phyloP scores from a whole-genome alignment of 2,329 filamentous ascomycete genomes.

The Intubia oerlemansii region DNA sequence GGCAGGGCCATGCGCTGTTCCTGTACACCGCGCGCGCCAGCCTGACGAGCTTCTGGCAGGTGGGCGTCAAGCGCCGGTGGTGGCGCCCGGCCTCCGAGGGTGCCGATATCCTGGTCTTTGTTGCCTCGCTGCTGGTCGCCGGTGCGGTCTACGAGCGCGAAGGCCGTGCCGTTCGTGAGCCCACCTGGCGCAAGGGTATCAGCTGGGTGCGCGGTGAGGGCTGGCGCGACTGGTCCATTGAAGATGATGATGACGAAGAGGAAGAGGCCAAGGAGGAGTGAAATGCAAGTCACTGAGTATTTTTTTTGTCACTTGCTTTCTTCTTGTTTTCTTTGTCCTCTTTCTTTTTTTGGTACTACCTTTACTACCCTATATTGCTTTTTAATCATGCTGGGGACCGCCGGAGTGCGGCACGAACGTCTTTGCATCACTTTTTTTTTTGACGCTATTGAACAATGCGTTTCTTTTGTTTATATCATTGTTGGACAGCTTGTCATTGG shows the following conservation, averaged over 20 bases:
- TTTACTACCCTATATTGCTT: no score
- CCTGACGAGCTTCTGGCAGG: slow-evolving; percentile 74
- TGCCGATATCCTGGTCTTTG: slow-evolving; percentile 71
- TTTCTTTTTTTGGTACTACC: no score
- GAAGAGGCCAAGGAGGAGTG: no score
- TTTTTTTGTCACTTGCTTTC: no score
- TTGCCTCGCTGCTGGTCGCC: slow-evolving; percentile 54
- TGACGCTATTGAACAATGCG: no score
- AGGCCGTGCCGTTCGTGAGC: slow-evolving; percentile 44
- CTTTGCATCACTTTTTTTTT: no score
- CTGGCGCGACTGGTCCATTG: slow-evolving; percentile 43
- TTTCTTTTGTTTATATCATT: no score
- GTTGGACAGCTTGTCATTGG: no score
- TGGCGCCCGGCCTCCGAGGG: slow-evolving; percentile 76
- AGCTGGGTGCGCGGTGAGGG: slow-evolving; percentile 57
- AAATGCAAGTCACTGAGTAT: no score
- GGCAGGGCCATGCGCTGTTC: slow-evolving; percentile 45
- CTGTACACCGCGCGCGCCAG: slow-evolving; percentile 60
- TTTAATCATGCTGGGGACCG: no score
- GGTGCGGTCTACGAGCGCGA: slow-evolving; percentile 58
- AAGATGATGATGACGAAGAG: slow-evolving; percentile 28
- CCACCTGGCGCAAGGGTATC: slow-evolving; percentile 46
- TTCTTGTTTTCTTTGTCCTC: no score
- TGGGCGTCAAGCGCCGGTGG: slow-evolving; percentile 75
- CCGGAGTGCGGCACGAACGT: no score